Percentiles rank a stretch among this genome's conserved stretches.
These are phyloP conservation scores for Termitomyces sp. DNA, from an alignment of 768 basidiomycete genomes.

Conservation along the genomic window DNA sequence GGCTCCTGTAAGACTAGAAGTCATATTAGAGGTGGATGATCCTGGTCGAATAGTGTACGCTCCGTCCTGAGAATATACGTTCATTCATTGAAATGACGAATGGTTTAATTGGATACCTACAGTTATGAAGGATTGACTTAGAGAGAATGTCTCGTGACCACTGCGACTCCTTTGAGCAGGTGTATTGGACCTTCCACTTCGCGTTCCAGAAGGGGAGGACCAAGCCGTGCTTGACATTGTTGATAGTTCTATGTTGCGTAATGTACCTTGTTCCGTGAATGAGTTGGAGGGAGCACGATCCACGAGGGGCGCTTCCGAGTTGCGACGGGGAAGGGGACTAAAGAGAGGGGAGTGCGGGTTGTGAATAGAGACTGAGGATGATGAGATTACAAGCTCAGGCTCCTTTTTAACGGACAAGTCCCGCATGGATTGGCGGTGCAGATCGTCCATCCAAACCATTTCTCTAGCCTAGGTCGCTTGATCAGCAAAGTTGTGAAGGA, in stretches of 20 bases:
- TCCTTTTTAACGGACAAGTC: slow-evolving; percentile 40
- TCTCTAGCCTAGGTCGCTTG: slow-evolving; percentile 16
- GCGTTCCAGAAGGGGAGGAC: slow-evolving; percentile 25
- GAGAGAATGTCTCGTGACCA: slow-evolving; percentile 28
- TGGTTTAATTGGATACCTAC: slow-evolving; percentile 21
- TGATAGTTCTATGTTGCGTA: slow-evolving; percentile 27
- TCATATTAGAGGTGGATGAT: slow-evolving; percentile 40
- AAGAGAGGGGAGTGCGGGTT: slow-evolving; percentile 16
- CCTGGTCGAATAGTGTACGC: slow-evolving; percentile 25
- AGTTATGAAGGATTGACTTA: slow-evolving; percentile 31
- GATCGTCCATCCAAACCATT: slow-evolving; percentile 16
- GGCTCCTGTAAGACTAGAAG: slow-evolving; percentile 57
- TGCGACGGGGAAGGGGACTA: slow-evolving; percentile 20
- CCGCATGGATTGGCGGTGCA: slow-evolving; percentile 39
- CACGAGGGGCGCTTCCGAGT: slow-evolving; percentile 26
- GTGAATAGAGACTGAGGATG: slow-evolving; percentile 32
- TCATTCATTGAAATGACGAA: neutral
- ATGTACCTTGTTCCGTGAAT: slow-evolving; percentile 24
- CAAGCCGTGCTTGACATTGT: slow-evolving; percentile 34
- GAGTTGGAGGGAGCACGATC: slow-evolving; percentile 37
- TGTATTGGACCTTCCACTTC: slow-evolving; percentile 28
- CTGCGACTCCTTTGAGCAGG: slow-evolving; percentile 30
- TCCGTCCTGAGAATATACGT: neutral
- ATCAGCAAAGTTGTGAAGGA: slow-evolving; percentile 23
- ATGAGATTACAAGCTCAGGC: slow-evolving; percentile 29